Conservation (phyloP, 164 flowering plant genomes). For the Umbilicus rupestris region DNA sequence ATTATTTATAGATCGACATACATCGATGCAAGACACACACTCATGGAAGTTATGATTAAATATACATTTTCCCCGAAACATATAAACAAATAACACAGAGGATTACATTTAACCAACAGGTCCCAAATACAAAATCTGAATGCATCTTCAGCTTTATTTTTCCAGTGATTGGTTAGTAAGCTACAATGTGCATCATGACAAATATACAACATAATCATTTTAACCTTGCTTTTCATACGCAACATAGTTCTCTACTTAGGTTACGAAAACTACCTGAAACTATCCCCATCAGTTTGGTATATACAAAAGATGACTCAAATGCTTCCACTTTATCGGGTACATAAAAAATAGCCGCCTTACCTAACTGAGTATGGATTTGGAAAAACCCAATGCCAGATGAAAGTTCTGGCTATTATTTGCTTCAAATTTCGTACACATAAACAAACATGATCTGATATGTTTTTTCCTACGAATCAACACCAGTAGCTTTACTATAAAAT, state of each 20-base stretch:
- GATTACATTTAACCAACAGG: no score
- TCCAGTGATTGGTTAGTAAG: not conserved
- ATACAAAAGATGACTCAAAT: not conserved
- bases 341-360: not conserved
- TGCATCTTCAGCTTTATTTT: not conserved
- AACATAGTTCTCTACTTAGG: not conserved
- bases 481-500: not conserved
- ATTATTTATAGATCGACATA: not conserved
- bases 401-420: not conserved
- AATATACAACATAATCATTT: not conserved
- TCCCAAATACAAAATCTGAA: not conserved
- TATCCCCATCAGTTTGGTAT: not conserved
- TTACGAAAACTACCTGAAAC: slow-evolving; percentile 2
- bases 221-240: not conserved
- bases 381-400: not conserved
- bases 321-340: not conserved
- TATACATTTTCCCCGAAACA: not conserved
- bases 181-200: slow-evolving; percentile 1
- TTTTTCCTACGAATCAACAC: not conserved
- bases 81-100: no score
- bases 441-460: not conserved
- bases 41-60: not conserved
- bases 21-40: not conserved
- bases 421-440: no score
- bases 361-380: not conserved